These are phyloP conservation scores for Cryptococcus hybrid DNA, from an alignment of 1,284 basidiomycete species.

Conservation along the genomic window DNA sequence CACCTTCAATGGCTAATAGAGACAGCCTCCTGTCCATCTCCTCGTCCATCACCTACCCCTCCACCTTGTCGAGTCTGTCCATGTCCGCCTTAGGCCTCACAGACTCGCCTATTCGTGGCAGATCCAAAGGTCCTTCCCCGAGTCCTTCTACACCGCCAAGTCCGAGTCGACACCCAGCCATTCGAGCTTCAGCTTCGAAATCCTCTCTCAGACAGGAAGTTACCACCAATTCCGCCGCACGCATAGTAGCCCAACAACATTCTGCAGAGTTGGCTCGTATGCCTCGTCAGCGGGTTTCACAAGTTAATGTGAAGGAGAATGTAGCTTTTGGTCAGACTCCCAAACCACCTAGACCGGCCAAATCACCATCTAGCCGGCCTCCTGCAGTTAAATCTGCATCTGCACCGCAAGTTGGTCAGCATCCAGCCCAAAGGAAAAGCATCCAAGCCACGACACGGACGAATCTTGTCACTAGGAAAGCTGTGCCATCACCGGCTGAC, in stretches of 20 bases:
- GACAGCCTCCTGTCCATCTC: conserved; percentile 10
- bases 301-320: neutral
- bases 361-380: neutral
- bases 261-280: conserved; percentile 1
- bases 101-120: conserved; percentile 11
- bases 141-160: neutral
- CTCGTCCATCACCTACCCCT: conserved; percentile 12
- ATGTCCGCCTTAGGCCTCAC: conserved; percentile 15
- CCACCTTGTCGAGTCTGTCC: conserved; percentile 12
- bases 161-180: neutral
- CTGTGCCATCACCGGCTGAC: conserved; percentile 1
- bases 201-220: conserved; percentile 10
- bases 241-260: neutral
- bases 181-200: conserved; percentile 5
- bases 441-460: neutral
- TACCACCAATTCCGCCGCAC: conserved; percentile 9
- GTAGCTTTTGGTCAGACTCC: neutral
- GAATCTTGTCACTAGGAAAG: neutral
- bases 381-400: neutral
- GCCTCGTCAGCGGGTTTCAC: neutral
- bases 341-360: neutral
- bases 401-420: neutral
- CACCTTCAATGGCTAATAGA: conserved; percentile 1
- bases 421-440: too few relatives aligned
- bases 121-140: neutral